Base-by-base conservation (phyloP, 306 rosid species). In the Lathyrus sativus region DNA sequence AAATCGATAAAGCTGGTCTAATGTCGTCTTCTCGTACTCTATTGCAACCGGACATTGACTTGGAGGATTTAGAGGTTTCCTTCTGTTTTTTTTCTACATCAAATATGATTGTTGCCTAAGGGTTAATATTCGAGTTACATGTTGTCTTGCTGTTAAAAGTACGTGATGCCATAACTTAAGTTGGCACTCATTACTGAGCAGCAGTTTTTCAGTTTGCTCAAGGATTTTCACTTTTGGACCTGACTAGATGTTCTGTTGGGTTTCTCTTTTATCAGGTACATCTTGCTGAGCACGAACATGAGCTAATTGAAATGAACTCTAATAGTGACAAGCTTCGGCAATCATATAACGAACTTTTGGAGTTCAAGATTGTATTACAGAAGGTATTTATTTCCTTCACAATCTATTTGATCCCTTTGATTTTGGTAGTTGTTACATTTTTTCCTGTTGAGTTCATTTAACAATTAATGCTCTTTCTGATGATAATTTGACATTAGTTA, bases 271-370 rank as follows among this genome's bases (percentile, higher is more conserved):
- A 60, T 75, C 87, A 95, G 99, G 68, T 77, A 65, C 97, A 86
- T 84, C 91, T 95, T 77, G 89, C 95, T 61, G 99, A 95, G 82
- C 96, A 91, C 37, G 99, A 95, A 75, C 95, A 87, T 67, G 99
- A 95, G 84, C 89, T 95, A 37, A 81, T 85, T 64, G 97, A 95
- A 83, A 87, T 83, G 92, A 95, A 90, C 74, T 87, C 92, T 61
- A 95, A 95, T 70, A 77, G 97, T 42, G 99, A 95, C 77, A 88
- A 84, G 70, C 96, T 95, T 67, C 91, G 57, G 35, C 97, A 84
- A 75, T 91, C 99, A 59, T 95, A 84, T 78, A 95, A 95, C 65
- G 99, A 95, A 85, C 99, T 95, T 70, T 64, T 95, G 49, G 99
- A 95, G 71, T 95, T 91, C 90, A 91, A 91, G 87, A 88, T 91